Conservation (phyloP, 169 alveolate species). For the Cryptosporidium baileyi region DNA sequence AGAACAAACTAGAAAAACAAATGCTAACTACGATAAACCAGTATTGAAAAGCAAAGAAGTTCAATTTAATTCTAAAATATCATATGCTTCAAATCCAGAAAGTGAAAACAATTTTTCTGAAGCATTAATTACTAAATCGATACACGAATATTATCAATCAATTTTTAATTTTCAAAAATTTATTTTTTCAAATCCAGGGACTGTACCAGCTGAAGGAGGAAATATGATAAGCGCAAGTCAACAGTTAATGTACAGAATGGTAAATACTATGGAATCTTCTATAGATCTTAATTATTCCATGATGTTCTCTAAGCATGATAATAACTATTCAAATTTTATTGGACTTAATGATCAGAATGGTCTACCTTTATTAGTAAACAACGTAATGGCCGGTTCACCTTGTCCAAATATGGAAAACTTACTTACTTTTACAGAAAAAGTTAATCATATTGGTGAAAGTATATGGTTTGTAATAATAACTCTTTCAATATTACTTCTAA, state of each 20-base stretch:
- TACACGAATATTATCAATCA: slow-evolving; percentile 38
- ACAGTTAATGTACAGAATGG: slow-evolving; percentile 62
- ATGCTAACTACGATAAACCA: neutral
- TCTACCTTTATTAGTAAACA: slow-evolving; percentile 42
- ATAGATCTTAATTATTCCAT: slow-evolving; percentile 15
- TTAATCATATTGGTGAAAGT: slow-evolving; percentile 29
- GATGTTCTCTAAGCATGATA: neutral
- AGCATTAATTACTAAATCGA: slow-evolving; percentile 23
- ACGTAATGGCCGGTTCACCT: slow-evolving; percentile 52
- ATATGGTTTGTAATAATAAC: slow-evolving; percentile 33
- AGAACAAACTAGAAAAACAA: slow-evolving; percentile 39
- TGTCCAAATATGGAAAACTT: slow-evolving; percentile 62
- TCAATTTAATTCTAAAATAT: neutral
- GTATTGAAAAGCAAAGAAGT: neutral
- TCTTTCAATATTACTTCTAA: neutral
- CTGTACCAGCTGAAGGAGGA: neutral
- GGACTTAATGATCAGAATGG: slow-evolving; percentile 45
- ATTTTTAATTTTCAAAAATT: slow-evolving; percentile 23
- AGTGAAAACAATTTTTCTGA: neutral
- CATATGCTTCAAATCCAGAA: neutral
- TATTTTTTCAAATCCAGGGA: slow-evolving; percentile 42
- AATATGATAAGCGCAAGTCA: slow-evolving; percentile 31
- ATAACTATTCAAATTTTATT: slow-evolving; percentile 4
- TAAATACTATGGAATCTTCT: slow-evolving; percentile 42
- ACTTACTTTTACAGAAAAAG: slow-evolving; percentile 60